Base-by-base conservation (phyloP, 371 early-diverging fungal species). In the Mortierella sp. region DNA sequence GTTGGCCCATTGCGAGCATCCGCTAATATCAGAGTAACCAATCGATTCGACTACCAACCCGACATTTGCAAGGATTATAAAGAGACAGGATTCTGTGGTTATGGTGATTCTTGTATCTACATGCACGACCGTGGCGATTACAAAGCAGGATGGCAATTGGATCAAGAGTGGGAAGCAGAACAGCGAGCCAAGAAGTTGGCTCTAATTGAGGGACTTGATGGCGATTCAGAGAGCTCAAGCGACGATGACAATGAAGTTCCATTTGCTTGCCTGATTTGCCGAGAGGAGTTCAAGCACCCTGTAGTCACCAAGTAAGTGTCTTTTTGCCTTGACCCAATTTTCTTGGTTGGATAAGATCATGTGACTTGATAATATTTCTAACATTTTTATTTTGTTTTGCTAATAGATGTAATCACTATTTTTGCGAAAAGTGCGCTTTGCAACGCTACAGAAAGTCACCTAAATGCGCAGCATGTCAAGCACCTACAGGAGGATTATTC, bases 21-120 rank as follows among this genome's bases (percentile, higher is more conserved):
- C 19, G 83, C 94, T 17, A 93, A 96, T 76, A 86, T 98, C 51
- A 89, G 98, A 60, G 92, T 96, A 0, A 95, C 95, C 5, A 89
- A 88, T 56, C 89, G 95, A 12, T 94, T 98, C 69, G 99, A 99
- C 85, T 99, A 98, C 85, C 96, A 96, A 81, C 97, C 96, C n/a
- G 97, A 97, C 70, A 87, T 99, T 34, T 99, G 99, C 89, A 99
- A 99, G 85, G 99, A 99, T 87, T 99, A 97, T 85, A 98, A 98
- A 85, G 93, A 93, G 75, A 95, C 94, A 9, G 96, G 96, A 17
- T 96, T 88, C 83, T 99, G 99, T 86, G 98, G 98, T 32, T 99
- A 94, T 86, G 99, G 99, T 47, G 99, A 99, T 83, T 92, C 93
- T 12, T 99, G 99, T 84, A 96, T 92, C 64, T 99, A 97, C 82